A percentile compares a stretch with the other conserved stretches of the same genome.
phyloP scores from a whole-genome alignment of 305 asterid species.

The Solanum hybrid region DNA sequence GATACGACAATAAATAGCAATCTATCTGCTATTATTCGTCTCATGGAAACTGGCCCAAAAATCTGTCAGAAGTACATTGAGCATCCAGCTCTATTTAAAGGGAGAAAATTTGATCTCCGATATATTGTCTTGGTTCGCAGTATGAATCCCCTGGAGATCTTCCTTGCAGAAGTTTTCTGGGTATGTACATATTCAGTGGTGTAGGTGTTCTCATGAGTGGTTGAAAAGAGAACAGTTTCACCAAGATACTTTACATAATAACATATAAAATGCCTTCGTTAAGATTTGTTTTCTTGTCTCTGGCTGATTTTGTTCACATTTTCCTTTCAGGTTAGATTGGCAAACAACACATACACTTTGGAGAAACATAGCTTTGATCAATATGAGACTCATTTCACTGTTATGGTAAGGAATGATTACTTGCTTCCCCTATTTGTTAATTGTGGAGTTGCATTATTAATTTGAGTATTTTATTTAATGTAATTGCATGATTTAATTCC shows the following conservation, averaged over 20 bases:
- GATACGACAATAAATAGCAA: slow-evolving; percentile 78
- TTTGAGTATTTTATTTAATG: neutral
- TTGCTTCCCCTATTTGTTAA: neutral
- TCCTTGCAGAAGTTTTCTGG: slow-evolving; percentile 85
- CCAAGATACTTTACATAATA: neutral
- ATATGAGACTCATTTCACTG: slow-evolving; percentile 97
- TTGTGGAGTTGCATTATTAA: neutral
- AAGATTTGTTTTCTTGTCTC: neutral
- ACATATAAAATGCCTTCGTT: neutral
- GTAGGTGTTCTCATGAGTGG: neutral
- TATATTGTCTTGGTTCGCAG: slow-evolving; percentile 76
- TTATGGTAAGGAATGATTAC: slow-evolving; percentile 54
- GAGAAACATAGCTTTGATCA: slow-evolving; percentile 69
- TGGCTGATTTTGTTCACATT: slow-evolving; percentile 8
- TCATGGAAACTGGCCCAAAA: slow-evolving; percentile 98
- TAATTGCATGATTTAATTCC: neutral
- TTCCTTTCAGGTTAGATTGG: slow-evolving; percentile 71
- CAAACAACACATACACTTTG: slow-evolving; percentile 76
- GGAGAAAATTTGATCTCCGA: slow-evolving; percentile 92
- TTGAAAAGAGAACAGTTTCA: neutral
- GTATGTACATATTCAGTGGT: slow-evolving; percentile 28
- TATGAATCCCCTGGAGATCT: slow-evolving; percentile 74
- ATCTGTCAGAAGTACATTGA: slow-evolving; percentile 95
- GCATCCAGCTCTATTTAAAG: slow-evolving; percentile 81
- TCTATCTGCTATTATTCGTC: slow-evolving; percentile 80